Base-by-base conservation (phyloP, 23 red algal genomes). In the Chondrus crispus region DNA sequence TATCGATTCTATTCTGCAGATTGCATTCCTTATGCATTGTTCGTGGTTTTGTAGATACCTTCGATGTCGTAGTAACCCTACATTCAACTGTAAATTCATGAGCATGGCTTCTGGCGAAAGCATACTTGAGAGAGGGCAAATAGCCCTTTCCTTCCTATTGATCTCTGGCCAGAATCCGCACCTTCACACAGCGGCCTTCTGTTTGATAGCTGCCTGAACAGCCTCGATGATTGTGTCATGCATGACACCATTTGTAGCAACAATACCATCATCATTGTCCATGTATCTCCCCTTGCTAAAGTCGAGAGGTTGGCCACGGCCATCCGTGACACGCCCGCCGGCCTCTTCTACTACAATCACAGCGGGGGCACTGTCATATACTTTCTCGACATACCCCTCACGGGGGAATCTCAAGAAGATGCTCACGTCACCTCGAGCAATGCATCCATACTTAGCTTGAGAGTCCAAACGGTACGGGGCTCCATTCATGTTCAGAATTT, bases 351-450 rank as follows among this genome's bases (percentile, higher is more conserved):
- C 73, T 40, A 98, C 89, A 37, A 95, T 82, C 29, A 72, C 68
- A 1, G 93, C 96, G 20, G 96, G 93, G 5, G 96, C 96, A 86
- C 95, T 93, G 46, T 98, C 96, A 93, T 93, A 98, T 36, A 98
- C 89, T 57, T 98, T 98, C 83, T 98, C 96, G 45, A 94, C 90
- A 54, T 98, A 98, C 26, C 88, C 93, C n/a, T 19, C 5, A 37
- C 80, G 81, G 22, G 96, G 96, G 80, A 98, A 98, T 22, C 96
- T 88, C 70, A 98, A 72, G 72, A 94, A 98, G 44, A 95, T 93
- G 39, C 64, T 47, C 29, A 83, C 87, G 1, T 98, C 92, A 13
- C 96, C 96, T 55, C 96, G 87, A 26, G 93, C 80, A 53, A 98
- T 46, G 36, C 85, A 46, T 38, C 96, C 96, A 57, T 98, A 98